Conservation (phyloP, 2,329 filamentous ascomycete genomes). For the Botrytis byssoidea region DNA sequence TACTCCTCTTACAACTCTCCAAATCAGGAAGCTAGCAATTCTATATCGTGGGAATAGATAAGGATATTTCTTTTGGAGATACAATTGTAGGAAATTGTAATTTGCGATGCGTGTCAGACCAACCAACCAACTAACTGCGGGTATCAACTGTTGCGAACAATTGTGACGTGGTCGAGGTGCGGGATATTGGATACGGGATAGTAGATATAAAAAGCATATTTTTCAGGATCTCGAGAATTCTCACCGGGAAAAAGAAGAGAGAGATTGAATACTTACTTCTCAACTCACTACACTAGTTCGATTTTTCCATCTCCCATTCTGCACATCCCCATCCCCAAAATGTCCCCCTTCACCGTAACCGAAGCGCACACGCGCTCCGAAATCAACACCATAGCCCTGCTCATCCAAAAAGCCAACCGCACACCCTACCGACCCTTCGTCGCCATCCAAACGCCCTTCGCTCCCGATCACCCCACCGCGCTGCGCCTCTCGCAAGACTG, state of each 20-base stretch:
- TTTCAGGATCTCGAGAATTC: neutral
- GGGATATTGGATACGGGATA: neutral
- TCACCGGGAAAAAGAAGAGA: neutral
- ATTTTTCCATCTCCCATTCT: neutral
- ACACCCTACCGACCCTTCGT: neutral
- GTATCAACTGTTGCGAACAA: neutral
- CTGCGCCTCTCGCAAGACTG: neutral
- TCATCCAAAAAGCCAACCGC: conserved; percentile 10
- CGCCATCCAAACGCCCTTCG: neutral
- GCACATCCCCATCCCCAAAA: neutral
- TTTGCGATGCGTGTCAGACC: neutral
- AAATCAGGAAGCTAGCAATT: neutral
- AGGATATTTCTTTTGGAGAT: neutral
- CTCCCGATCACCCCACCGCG: neutral
- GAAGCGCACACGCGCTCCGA: neutral
- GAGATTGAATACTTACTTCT: neutral
- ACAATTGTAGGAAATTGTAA: neutral
- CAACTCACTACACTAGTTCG: neutral
- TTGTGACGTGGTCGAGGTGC: neutral
- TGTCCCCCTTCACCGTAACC: neutral
- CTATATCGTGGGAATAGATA: neutral
- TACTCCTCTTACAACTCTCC: neutral
- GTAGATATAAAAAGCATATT: neutral
- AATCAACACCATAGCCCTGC: neutral
- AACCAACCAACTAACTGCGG: neutral